Evolutionary conservation across 345 rosid genomes (phyloP), one percentile per base, ranked within the genome.

Genomic region (Excoecaria agallocha): DNA sequence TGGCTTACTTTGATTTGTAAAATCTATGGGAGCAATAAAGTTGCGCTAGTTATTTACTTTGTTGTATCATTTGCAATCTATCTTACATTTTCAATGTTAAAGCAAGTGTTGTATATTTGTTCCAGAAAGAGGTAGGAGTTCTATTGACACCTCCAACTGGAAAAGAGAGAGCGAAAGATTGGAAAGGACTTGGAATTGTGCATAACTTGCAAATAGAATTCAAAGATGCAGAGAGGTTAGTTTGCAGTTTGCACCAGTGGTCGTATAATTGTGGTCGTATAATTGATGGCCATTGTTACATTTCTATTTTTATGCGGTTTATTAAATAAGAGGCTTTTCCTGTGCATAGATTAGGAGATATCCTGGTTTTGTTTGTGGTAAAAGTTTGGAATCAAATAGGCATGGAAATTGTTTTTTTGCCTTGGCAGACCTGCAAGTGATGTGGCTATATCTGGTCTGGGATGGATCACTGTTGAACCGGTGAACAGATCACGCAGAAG

Each of bases 401-500:
- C 30, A 30, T 16, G 16, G 9, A 16, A 56, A 54, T 43, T 16
- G 16, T 12, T 46, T 9, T 17, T 63, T 68, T 76, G 35, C 68
- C 50, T 71, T 82, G 75, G 20, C 90, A 95, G 97, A 81, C 98
- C 97, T 48, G 96, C 90, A 20, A 84, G 89, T 70, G 99, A 95
- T 71, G 83, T 95, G 46, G 97, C 99, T 13, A 87, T 92, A 78
- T 95, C 99, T 0, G 99, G 99, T 38, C 85, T 92, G 43, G 99
- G 99, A 81, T 91, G 99, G 99, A 88, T 95, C 39, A 67, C 91
- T 19, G 74, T 92, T 5, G 93, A 89, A 78, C 94, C 97, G 3
- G 84, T 59, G 37, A 77, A 82, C 71, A 81, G 50, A 78, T 76
- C 85, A n/a, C 68, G 8, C 22, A 81, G 66, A 64, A 76, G 11